Conservation (phyloP, 2,329 filamentous ascomycete genomes). For the Nannizziopsis arthrosporioides region DNA sequence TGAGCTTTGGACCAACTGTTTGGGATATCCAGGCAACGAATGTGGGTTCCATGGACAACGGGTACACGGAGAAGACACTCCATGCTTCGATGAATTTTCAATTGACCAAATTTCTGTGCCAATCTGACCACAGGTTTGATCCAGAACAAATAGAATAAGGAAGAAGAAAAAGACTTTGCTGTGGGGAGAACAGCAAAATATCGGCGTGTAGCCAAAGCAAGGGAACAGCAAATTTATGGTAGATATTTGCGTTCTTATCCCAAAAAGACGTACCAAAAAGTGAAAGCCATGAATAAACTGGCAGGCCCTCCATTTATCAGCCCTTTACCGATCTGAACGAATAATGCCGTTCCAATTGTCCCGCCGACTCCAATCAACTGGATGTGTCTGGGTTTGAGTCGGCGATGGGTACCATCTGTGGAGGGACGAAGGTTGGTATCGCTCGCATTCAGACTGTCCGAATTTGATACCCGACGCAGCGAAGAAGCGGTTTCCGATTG, state of each 20-base stretch:
- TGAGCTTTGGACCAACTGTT: too few relatives aligned
- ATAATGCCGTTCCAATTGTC: slow-evolving; percentile 35
- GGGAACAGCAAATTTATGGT: neutral
- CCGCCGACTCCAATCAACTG: slow-evolving; percentile 39
- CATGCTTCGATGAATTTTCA: neutral
- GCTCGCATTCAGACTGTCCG: neutral
- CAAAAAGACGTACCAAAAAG: slow-evolving; percentile 32
- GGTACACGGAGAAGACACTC: too few relatives aligned
- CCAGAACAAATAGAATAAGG: neutral
- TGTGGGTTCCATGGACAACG: too few relatives aligned
- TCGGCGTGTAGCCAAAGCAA: slow-evolving; percentile 8
- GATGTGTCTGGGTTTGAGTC: slow-evolving; percentile 36
- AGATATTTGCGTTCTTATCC: neutral
- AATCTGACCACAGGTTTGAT: neutral
- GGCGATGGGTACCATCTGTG: slow-evolving; percentile 30
- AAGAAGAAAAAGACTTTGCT: neutral
- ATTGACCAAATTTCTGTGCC: neutral
- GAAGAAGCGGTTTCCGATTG: neutral
- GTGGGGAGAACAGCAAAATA: neutral
- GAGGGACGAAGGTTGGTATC: slow-evolving; percentile 15
- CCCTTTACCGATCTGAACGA: slow-evolving; percentile 33
- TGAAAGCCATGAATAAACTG: slow-evolving; percentile 36
- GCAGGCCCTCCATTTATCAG: slow-evolving; percentile 33
- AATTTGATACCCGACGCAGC: neutral
- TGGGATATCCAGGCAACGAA: too few relatives aligned